phyloP scores from a whole-genome alignment of 768 basidiomycete genomes.

The Tricholoma furcatifolium region DNA sequence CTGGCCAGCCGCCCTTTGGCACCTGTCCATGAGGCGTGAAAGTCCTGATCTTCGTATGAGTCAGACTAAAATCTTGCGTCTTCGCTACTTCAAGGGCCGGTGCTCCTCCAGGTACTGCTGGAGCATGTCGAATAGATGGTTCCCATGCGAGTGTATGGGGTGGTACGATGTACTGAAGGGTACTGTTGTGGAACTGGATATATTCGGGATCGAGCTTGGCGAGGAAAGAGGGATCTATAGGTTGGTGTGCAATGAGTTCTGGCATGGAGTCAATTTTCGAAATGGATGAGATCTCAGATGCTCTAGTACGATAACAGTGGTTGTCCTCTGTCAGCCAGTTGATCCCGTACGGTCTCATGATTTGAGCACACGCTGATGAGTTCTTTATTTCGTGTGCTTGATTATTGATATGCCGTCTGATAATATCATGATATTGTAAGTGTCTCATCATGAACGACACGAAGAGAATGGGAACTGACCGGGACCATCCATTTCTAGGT shows the following conservation, averaged over 20 bases:
- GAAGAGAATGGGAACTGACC: too few species aligned
- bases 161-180: constrained; percentile 44
- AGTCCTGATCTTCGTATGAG: constrained; percentile 53
- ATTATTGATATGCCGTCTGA: too few species aligned
- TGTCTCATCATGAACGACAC: too few species aligned
- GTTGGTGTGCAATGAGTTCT: constrained; percentile 30
- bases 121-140: constrained; percentile 49
- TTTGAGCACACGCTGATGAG: too few species aligned
- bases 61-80: constrained; percentile 51
- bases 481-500: too few species aligned
- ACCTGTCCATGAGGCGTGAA: constrained; percentile 58
- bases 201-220: constrained; percentile 66
- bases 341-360: too few species aligned
- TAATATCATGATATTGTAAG: too few species aligned
- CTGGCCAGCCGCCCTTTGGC: constrained; percentile 64
- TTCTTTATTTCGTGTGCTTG: too few species aligned
- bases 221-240: constrained; percentile 63
- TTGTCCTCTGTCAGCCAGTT: too few species aligned
- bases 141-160: constrained; percentile 64
- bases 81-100: constrained; percentile 54
- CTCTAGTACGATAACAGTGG: too few species aligned
- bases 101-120: constrained; percentile 57
- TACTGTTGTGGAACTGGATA: constrained; percentile 54
- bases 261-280: background rate
- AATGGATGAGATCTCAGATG: background rate